Evolutionary conservation across 2,329 filamentous ascomycete genomes (phyloP), one percentile per base, ranked within the genome.

Genomic region (Aspergillus vadensis): DNA sequence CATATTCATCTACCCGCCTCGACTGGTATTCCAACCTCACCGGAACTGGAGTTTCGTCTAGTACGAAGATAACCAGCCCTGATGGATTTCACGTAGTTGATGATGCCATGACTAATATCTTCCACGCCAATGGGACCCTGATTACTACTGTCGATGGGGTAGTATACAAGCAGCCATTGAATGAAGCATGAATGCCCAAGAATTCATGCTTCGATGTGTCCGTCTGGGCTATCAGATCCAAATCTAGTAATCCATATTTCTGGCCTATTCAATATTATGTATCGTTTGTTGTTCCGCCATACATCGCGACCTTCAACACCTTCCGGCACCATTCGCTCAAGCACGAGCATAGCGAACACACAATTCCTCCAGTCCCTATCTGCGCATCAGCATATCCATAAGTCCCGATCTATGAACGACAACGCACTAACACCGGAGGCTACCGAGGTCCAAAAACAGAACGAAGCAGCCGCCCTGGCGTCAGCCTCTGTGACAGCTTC

Each of bases 101-200:
- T 19, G 73, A 81, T 68, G 72, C 69, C 2, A 54, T 77, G 64
- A 64, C 59, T 4, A 81, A 80, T 43, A 70, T 77, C 0, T 80
- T 80, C 62, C 60, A 76, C 7, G 76, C 78, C 0, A 80, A 75
- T 59, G 80, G 80, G 1, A 77, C 74, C 0, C 55, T 81, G 57
- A 74, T 66, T 2, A 81, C 76, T 1, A 75, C 67, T 0, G 57
- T 79, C 30, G 72, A 78, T 58, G 78, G 76, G 0, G 63, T 69
- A 1, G 62, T 61, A 25, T 81, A 77, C 63, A 58, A 65, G 3
- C 80, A 81, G 64, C 79, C 79, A 5, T 65, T 63, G 0, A 77
- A 79, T 60, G 72, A 72, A 5, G 70, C 73, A 6, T 76, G 27
- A 61, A 32, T 32, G 1, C 3, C 10, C 10, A 32, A 4, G 7